Base-by-base conservation (phyloP, 345 rosid species). In the Erucastrum elatum region DNA sequence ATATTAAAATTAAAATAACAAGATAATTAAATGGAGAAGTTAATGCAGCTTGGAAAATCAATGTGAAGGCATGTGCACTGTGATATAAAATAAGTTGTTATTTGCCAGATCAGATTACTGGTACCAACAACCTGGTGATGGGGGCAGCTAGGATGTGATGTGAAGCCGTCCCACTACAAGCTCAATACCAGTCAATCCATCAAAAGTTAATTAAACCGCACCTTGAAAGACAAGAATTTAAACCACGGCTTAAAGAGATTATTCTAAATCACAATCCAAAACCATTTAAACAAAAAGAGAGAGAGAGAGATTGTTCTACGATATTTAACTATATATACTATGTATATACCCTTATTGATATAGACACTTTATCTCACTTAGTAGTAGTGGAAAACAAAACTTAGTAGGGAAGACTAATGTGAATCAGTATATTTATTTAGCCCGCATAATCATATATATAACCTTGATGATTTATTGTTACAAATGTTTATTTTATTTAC, bases 31-130 rank as follows among this genome's bases (percentile, higher is more conserved):
- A 64, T 71, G 46, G 35, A 6, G 76, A 71, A 13, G 1, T 77
- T 71, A 71, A 71, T 77, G 81, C 66, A 30, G 15, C n/a, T 71
- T n/a, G 13, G 17, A 64, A 49, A 26, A 26, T 7, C 56, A 64
- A 71, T 56, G 71, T 11, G 21, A 65, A 55, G 34, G 59, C 59
- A 65, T 53, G 60, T 71, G 44, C 44, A 37, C 51, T 53, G 41
- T 25, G 39, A 26, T 51, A n/a, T 37, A 66, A 63, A 77, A 21
- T 21, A 21, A 21, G 71, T 64, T 70, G 35, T 30, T 51, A 46
- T 15, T 66, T 29, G n/a, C 60, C 46, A 17, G 10, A 65, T 10
- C 34, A 27, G 8, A 65, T 65, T 64, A 64, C 16, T 64, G 68
- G 4, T 62, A 56, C 44, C 44, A 37, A 37, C 44, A 37, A 37